A percentile compares a stretch with the other conserved stretches of the same genome.
Conservation (phyloP, 768 basidiomycete genomes). For the Cubamyces sp. region DNA sequence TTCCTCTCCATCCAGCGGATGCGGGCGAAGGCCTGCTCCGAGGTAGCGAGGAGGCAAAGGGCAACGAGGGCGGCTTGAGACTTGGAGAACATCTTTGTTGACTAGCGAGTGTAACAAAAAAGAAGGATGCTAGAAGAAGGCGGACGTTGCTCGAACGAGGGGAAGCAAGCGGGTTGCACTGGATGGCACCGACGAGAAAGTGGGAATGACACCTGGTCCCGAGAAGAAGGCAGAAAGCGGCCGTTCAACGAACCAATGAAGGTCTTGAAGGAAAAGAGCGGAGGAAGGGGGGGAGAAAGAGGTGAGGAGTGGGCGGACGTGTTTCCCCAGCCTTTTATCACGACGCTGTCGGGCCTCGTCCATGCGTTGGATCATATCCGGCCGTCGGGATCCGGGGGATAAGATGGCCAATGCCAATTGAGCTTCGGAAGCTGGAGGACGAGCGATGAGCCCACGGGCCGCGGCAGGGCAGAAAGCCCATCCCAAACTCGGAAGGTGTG, state of each 20-base stretch:
- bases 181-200: constrained; percentile 29
- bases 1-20: constrained; percentile 53
- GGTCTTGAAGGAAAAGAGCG: constrained; percentile 28
- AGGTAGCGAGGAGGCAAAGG: constrained; percentile 29
- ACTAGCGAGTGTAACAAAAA: constrained; percentile 25
- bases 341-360: not conserved
- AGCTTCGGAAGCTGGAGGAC: not conserved
- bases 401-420: not conserved
- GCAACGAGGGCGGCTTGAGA: constrained; percentile 22
- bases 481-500: constrained; percentile 19
- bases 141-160: constrained; percentile 15
- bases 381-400: constrained; percentile 15
- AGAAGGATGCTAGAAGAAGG: constrained; percentile 11
- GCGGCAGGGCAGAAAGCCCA: not conserved
- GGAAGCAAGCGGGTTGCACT: constrained; percentile 33
- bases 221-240: constrained; percentile 41
- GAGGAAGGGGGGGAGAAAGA: constrained; percentile 14
- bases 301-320: constrained; percentile 2
- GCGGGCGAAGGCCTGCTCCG: constrained; percentile 35
- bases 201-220: constrained; percentile 49
- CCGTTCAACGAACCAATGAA: constrained; percentile 50
- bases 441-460: constrained; percentile 3
- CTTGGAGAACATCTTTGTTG: constrained; percentile 32
- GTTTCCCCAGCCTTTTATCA: constrained; percentile 11
- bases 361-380: constrained; percentile 6